phyloP scores from a whole-genome alignment of 257 asterid species.

The Sherardia arvensis region DNA sequence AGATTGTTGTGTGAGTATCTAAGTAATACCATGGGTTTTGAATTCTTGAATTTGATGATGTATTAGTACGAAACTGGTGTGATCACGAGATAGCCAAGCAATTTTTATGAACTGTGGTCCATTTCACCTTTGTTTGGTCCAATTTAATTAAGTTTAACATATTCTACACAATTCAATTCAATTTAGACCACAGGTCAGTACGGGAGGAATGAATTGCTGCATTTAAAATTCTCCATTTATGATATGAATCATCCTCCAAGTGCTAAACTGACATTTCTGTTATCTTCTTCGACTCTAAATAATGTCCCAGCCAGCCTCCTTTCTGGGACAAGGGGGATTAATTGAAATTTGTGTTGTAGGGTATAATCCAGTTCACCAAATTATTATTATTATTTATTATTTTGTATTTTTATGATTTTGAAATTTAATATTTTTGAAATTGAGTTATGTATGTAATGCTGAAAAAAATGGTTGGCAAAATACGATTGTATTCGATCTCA shows the following conservation, averaged over 20 bases:
- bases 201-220: conserved; percentile 10
- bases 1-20: too few species aligned
- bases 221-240: conserved; percentile 20
- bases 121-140: conserved; percentile 6
- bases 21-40: too few species aligned
- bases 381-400: too few species aligned
- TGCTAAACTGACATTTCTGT: conserved; percentile 13
- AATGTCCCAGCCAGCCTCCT: not conserved
- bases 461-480: too few species aligned
- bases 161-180: conserved; percentile 6
- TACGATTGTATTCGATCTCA: too few species aligned
- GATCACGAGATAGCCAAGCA: not conserved
- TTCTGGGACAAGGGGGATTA: not conserved
- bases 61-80: not conserved
- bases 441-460: too few species aligned
- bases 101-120: conserved; percentile 14
- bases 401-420: not conserved
- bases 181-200: too few species aligned
- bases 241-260: not conserved
- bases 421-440: not conserved
- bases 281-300: not conserved
- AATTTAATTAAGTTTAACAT: conserved; percentile 13
- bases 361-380: conserved; percentile 1
- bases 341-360: conserved; percentile 4
- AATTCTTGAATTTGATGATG: not conserved